Base-by-base conservation (phyloP, 352 stramenopile species). In the Phytophthora cryptogea region DNA sequence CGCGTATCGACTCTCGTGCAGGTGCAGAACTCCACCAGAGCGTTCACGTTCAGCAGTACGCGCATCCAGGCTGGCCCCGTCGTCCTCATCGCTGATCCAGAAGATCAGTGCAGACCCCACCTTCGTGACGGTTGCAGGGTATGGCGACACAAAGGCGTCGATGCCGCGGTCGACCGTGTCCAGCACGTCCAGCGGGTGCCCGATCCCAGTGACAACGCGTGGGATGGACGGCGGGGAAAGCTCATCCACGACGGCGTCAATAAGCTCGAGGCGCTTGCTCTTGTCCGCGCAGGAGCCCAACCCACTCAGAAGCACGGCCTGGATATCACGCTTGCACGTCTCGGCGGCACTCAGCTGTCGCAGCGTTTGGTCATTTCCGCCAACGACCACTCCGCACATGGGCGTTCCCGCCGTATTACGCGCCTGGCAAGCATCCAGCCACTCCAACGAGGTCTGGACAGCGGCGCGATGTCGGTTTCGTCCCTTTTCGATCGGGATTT, bases 61-160 rank as follows among this genome's bases (percentile, higher is more conserved):
- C 16, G 59, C 54, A 49, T 41, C 47, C 13, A 26, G 49, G 16
- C 43, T 61, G 32, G 9, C n/a, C 20, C 27, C 62, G 3, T 69
- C 62, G 5, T 66, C 42, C 17, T 74, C 66, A 17, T 86, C 74
- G 9, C 54, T 69, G 42, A 82, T 63, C 83, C 83, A 93, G 45
- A 86, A 90, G 33, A 82, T 65, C 27, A 91, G 31, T 8, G 81
- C 83, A 27, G 68, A 70, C 5, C 76, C 68, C 13, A 53, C 52
- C 52, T 81, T 80, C 8, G 83, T 90, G 3, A 86, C 51, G 0
- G 57, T 66, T 5, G 70, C 70, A 14, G 81, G 83, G 63, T 78
- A 93, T 23, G 81, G 68, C 31, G 83, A 89, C 55, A 93, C 70
- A 28, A 93, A 91, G 1, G 50, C 81, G 48, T 93, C 83, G 31